phyloP scores from a whole-genome alignment of 2,329 filamentous ascomycete species.

The Coniella lustricola region DNA sequence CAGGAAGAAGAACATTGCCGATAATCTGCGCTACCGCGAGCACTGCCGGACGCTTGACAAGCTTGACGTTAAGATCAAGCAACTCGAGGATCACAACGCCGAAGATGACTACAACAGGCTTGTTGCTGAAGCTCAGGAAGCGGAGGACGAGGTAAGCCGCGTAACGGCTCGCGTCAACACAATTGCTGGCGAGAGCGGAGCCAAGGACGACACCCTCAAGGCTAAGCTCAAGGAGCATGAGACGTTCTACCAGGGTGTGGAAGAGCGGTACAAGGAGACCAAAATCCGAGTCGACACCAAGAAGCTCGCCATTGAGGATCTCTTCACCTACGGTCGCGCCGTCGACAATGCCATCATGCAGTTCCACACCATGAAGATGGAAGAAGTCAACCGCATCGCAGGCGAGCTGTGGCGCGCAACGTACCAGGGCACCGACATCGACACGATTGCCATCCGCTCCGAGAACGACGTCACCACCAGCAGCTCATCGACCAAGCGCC shows the following conservation, averaged over 20 bases:
- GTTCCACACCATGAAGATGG: constrained; percentile 95
- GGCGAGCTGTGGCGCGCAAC: constrained; percentile 96
- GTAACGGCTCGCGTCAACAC: constrained; percentile 66
- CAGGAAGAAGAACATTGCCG: constrained; percentile 77
- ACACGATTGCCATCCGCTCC: constrained; percentile 90
- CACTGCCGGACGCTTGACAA: constrained; percentile 61
- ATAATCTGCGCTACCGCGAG: constrained; percentile 82
- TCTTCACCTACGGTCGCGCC: constrained; percentile 73
- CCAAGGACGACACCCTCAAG: constrained; percentile 58
- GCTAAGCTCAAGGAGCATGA: constrained; percentile 64
- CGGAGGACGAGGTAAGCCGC: constrained; percentile 61
- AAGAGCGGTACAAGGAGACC: constrained; percentile 71
- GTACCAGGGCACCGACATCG: constrained; percentile 94
- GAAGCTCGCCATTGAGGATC: constrained; percentile 85
- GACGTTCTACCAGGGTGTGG: constrained; percentile 85
- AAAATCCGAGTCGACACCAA: constrained; percentile 89
- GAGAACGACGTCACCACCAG: constrained; percentile 63
- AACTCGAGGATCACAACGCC: constrained; percentile 72
- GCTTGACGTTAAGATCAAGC: constrained; percentile 62
- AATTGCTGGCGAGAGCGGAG: constrained; percentile 71
- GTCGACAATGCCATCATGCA: constrained; percentile 97
- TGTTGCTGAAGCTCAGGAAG: constrained; percentile 57
- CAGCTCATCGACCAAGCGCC: constrained; percentile 47
- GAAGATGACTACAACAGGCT: constrained; percentile 75
- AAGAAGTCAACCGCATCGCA: constrained; percentile 91